A percentile compares a stretch with the other conserved stretches of the same genome.
Evolutionary conservation across 2,329 filamentous ascomycete species (phyloP).

Genomic region (Pseudogymnoascus destructans): DNA sequence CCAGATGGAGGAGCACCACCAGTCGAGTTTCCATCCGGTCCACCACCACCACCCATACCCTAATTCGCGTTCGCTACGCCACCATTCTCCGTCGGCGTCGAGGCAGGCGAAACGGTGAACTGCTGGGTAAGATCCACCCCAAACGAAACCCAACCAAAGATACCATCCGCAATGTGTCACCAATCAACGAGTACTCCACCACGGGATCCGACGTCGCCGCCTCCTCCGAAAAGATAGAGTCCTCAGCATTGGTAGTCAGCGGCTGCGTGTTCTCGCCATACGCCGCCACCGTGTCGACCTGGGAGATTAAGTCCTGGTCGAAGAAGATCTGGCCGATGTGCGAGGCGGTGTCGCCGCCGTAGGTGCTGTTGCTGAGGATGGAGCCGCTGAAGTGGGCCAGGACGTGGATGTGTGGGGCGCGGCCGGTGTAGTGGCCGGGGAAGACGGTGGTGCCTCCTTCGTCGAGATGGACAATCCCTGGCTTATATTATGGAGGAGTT

Average conservation of each 20-base stretch:
- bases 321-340: slow-evolving; percentile 54
- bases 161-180: slow-evolving; percentile 37
- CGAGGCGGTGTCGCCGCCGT: slow-evolving; percentile 36
- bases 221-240: slow-evolving; percentile 34
- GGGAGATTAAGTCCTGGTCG: slow-evolving; percentile 41
- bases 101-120: background rate
- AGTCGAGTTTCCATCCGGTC: background rate
- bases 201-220: slow-evolving; percentile 37
- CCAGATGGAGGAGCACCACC: background rate
- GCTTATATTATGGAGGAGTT: slow-evolving; percentile 11
- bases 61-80: background rate
- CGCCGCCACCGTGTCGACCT: slow-evolving; percentile 35
- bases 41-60: background rate
- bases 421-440: slow-evolving; percentile 32
- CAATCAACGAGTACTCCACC: slow-evolving; percentile 43
- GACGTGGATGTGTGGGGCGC: slow-evolving; percentile 36
- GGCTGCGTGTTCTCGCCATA: slow-evolving; percentile 34
- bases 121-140: slow-evolving; percentile 27
- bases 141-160: slow-evolving; percentile 42
- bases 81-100: background rate
- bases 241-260: slow-evolving; percentile 35
- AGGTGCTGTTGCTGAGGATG: slow-evolving; percentile 29
- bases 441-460: slow-evolving; percentile 29
- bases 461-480: slow-evolving; percentile 3
- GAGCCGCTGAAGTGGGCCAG: slow-evolving; percentile 31